Percentiles rank a stretch among this genome's conserved stretches.
Conservation (phyloP, 768 basidiomycete species). For the Termitomyces sp. region DNA sequence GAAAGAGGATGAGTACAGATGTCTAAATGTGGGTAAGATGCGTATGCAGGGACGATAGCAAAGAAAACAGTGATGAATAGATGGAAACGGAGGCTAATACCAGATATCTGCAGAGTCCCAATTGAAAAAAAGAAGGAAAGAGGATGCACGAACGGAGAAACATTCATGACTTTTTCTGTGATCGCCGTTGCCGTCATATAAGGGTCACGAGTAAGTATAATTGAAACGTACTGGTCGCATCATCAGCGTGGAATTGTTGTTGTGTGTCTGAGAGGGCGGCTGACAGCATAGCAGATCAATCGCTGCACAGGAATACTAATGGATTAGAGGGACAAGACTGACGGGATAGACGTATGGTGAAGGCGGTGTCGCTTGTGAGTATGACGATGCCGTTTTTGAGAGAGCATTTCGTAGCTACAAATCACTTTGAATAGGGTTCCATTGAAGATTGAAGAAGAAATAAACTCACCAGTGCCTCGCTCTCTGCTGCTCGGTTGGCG, state of each 20-base stretch:
- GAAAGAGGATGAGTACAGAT: slow-evolving; percentile 10
- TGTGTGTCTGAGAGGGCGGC: slow-evolving; percentile 31
- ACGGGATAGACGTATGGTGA: slow-evolving; percentile 27
- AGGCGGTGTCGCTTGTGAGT: slow-evolving; percentile 27
- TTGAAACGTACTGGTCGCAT: slow-evolving; percentile 45
- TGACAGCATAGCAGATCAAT: slow-evolving; percentile 13
- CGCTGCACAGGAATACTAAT: slow-evolving; percentile 4
- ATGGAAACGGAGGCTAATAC: slow-evolving; percentile 11
- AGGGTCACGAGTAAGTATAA: slow-evolving; percentile 4
- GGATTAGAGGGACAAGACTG: slow-evolving; percentile 19
- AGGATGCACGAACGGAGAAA: slow-evolving; percentile 8
- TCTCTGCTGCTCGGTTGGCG: slow-evolving; percentile 60
- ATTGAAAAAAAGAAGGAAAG: slow-evolving; percentile 5
- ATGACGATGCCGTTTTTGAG: slow-evolving; percentile 41
- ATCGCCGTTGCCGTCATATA: neutral
- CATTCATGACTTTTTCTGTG: slow-evolving; percentile 21
- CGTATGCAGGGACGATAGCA: slow-evolving; percentile 20
- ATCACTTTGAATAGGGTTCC: slow-evolving; percentile 4
- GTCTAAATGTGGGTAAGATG: slow-evolving; percentile 17
- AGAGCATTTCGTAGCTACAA: slow-evolving; percentile 58
- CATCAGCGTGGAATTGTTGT: slow-evolving; percentile 44
- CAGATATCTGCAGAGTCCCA: slow-evolving; percentile 18
- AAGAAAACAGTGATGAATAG: slow-evolving; percentile 9
- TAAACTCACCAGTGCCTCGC: slow-evolving; percentile 63
- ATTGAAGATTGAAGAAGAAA: neutral